Conservation (phyloP, 345 rosid species). For the Eucalyptus shirleyi region DNA sequence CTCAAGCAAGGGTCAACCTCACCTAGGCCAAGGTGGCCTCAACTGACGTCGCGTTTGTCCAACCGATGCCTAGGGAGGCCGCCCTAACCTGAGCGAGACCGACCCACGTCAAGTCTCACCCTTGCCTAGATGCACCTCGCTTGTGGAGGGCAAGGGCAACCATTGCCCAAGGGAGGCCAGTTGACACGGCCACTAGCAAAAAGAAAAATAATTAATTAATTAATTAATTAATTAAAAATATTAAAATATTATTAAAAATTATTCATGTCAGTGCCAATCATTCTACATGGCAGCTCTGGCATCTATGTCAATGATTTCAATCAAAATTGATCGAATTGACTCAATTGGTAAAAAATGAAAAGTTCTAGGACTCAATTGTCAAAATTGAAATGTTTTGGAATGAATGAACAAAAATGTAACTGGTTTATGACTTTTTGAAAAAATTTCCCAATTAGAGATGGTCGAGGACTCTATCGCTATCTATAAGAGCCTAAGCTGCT, state of each 20-base stretch:
- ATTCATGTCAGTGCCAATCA: accelerated
- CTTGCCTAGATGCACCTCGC: not conserved
- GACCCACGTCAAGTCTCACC: accelerated
- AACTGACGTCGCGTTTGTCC: accelerated
- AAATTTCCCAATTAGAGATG: too few relatives aligned
- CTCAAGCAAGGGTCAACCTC: not conserved
- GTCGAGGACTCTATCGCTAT: too few relatives aligned
- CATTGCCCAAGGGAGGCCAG: too few relatives aligned
- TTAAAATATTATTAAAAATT: too few relatives aligned
- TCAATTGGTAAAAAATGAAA: too few relatives aligned
- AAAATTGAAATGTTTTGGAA: accelerated
- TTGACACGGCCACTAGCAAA: accelerated
- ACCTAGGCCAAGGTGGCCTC: not conserved
- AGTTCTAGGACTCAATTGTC: too few relatives aligned
- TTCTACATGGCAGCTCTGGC: accelerated
- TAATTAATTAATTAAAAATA: too few relatives aligned
- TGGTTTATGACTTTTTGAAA: accelerated
- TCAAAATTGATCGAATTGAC: accelerated
- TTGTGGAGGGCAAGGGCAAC: accelerated
- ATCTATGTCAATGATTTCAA: accelerated
- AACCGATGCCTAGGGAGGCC: not conserved
- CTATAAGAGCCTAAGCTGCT: not conserved
- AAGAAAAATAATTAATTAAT: too few relatives aligned
- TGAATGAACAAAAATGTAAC: too few relatives aligned
- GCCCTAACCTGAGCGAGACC: accelerated